Evolutionary conservation across 2,329 filamentous ascomycete species (phyloP).

Genomic region (Rugonectria rugulosa): DNA sequence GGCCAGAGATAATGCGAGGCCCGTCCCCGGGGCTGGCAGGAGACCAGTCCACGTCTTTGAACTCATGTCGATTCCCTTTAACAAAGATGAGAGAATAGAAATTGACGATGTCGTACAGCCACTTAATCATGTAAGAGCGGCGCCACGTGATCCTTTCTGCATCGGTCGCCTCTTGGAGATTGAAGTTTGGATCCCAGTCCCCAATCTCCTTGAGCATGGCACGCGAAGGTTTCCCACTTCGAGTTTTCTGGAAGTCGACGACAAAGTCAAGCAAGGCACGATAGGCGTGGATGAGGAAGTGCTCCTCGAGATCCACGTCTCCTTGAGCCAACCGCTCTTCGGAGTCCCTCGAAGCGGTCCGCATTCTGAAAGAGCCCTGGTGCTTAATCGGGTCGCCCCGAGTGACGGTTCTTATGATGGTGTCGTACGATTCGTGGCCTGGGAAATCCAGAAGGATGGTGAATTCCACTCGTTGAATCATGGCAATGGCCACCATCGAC

Average conservation of each 20-base stretch:
- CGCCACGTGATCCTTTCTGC: constrained; percentile 54
- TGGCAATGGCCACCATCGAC: constrained; percentile 50
- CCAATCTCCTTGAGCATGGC: constrained; percentile 47
- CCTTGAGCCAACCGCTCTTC: no score
- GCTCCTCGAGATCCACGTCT: constrained; percentile 50
- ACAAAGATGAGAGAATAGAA: constrained; percentile 50
- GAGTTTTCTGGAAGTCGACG: constrained; percentile 52
- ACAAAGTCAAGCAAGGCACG: constrained; percentile 53
- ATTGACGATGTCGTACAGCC: constrained; percentile 61
- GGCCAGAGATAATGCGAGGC: constrained; percentile 49
- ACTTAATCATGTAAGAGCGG: constrained; percentile 57
- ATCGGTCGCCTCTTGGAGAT: constrained; percentile 47
- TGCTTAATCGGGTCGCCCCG: constrained; percentile 45
- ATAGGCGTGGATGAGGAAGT: constrained; percentile 53
- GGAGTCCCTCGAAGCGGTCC: no score
- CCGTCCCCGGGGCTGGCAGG: constrained; percentile 41
- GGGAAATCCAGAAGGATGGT: constrained; percentile 56
- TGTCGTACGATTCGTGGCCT: constrained; percentile 52
- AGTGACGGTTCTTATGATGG: constrained; percentile 50
- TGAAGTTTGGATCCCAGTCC: constrained; percentile 51
- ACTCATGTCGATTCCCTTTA: constrained; percentile 42
- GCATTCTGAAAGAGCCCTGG: constrained; percentile 25
- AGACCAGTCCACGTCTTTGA: constrained; percentile 53
- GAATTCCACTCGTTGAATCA: constrained; percentile 48
- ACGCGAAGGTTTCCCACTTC: constrained; percentile 56